phyloP scores from a whole-genome alignment of 208 protist species.

The Sergeia podlipaevii region DNA sequence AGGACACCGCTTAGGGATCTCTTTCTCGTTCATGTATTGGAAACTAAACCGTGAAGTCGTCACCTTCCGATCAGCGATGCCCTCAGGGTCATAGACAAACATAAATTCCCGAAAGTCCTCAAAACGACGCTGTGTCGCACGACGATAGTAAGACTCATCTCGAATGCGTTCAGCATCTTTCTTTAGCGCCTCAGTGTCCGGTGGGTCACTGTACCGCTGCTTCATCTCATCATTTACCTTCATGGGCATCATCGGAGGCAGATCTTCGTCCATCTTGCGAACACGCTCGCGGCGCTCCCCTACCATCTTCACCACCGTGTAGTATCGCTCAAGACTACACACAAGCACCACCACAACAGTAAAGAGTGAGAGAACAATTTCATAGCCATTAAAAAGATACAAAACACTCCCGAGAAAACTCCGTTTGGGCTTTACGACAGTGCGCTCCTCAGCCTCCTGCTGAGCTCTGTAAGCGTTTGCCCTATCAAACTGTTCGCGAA shows the following conservation, averaged over 20 bases:
- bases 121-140: constrained; percentile 66
- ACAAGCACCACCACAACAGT: constrained; percentile 34
- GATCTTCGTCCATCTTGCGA: constrained; percentile 63
- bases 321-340: constrained; percentile 47
- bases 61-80: constrained; percentile 44
- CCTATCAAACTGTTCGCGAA: constrained; percentile 27
- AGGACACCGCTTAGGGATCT: constrained; percentile 57
- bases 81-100: constrained; percentile 72
- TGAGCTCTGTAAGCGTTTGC: constrained; percentile 10
- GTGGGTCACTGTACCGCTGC: constrained; percentile 32
- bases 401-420: constrained; percentile 18
- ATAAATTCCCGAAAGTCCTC: constrained; percentile 79
- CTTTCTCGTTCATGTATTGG: constrained; percentile 59
- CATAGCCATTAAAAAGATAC: constrained; percentile 33
- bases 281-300: constrained; percentile 33
- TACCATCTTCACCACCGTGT: constrained; percentile 45
- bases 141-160: constrained; percentile 51
- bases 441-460: constrained; percentile 3
- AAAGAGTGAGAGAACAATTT: constrained; percentile 43
- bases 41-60: constrained; percentile 49
- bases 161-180: constrained; percentile 40
- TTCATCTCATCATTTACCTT: constrained; percentile 37
- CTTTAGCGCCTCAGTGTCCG: constrained; percentile 27
- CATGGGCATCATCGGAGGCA: constrained; percentile 64
- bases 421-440: not conserved